These are phyloP conservation scores for Penicillium digitatum DNA, from an alignment of 2,329 filamentous ascomycete genomes.

Conservation along the genomic window DNA sequence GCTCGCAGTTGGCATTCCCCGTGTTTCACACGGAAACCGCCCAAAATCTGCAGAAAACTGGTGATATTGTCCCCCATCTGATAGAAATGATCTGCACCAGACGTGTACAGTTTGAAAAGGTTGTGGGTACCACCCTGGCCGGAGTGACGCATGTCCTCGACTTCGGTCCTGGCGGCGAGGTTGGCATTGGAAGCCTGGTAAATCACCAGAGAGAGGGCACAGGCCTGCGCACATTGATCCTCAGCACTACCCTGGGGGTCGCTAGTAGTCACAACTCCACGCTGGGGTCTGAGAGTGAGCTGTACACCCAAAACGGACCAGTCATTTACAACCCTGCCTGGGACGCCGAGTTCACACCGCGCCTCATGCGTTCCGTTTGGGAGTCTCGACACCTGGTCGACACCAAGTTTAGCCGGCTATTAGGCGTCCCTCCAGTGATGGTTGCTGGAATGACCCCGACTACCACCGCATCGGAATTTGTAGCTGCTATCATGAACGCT, in stretches of 20 bases:
- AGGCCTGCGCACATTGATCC: slow-evolving; percentile 22
- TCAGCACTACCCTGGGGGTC: background rate
- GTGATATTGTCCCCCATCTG: slow-evolving; percentile 20
- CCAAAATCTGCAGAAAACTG: slow-evolving; percentile 14
- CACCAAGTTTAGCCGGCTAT: background rate
- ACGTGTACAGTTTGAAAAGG: slow-evolving; percentile 22
- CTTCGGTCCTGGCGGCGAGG: slow-evolving; percentile 30
- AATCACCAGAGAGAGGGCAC: slow-evolving; percentile 29
- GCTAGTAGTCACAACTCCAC: background rate
- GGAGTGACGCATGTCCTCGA: slow-evolving; percentile 34
- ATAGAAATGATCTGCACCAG: slow-evolving; percentile 8
- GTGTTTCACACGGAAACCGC: slow-evolving; percentile 19
- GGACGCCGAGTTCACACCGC: background rate
- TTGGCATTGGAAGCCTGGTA: slow-evolving; percentile 28
- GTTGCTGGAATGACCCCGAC: slow-evolving; percentile 6
- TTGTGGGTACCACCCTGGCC: slow-evolving; percentile 14
- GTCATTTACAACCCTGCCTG: background rate
- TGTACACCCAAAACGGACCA: background rate
- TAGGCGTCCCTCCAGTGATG: slow-evolving; percentile 1
- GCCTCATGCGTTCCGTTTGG: background rate
- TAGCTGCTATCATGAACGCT: background rate
- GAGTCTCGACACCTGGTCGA: background rate
- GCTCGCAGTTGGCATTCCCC: slow-evolving; percentile 22
- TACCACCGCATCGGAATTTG: background rate
- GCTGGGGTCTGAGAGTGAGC: background rate